Percentiles rank a stretch among this genome's conserved stretches.
phyloP scores from a whole-genome alignment of 2,329 filamentous ascomycete genomes.

The Aspergillus thermomutatus region DNA sequence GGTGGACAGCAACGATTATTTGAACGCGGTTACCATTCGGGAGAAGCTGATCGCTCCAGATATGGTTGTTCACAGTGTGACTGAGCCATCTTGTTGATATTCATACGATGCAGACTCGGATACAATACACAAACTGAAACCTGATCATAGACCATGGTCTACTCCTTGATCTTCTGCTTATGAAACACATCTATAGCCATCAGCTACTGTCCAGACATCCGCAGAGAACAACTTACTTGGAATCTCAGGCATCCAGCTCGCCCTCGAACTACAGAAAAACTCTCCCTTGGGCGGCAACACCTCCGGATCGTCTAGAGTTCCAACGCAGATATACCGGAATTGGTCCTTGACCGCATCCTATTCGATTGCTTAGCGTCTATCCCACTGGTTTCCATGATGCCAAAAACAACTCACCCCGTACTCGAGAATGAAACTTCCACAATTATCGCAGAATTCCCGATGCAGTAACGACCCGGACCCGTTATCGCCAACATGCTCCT shows the following conservation, averaged over 20 bases:
- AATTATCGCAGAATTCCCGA: conserved; percentile 52
- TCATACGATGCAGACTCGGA: background rate
- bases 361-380: background rate
- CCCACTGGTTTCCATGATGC: background rate
- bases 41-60: conserved; percentile 25
- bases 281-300: conserved; percentile 52
- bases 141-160: background rate
- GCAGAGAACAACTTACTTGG: conserved; percentile 34
- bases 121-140: background rate
- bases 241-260: conserved; percentile 52
- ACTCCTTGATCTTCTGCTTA: conserved; percentile 46
- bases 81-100: background rate
- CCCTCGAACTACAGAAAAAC: conserved; percentile 51
- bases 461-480: conserved; percentile 47
- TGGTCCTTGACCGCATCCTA: conserved; percentile 31
- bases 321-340: conserved; percentile 46
- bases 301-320: conserved; percentile 50
- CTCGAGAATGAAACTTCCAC: conserved; percentile 51
- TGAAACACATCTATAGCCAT: conserved; percentile 41
- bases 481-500: conserved; percentile 50
- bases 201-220: background rate
- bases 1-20: conserved; percentile 39
- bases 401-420: conserved; percentile 47
- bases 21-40: conserved; percentile 32
- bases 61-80: conserved; percentile 24